A percentile compares a stretch with the other conserved stretches of the same genome.
phyloP scores from a whole-genome alignment of 306 rosid genomes.

The Erythrophleum fordii region DNA sequence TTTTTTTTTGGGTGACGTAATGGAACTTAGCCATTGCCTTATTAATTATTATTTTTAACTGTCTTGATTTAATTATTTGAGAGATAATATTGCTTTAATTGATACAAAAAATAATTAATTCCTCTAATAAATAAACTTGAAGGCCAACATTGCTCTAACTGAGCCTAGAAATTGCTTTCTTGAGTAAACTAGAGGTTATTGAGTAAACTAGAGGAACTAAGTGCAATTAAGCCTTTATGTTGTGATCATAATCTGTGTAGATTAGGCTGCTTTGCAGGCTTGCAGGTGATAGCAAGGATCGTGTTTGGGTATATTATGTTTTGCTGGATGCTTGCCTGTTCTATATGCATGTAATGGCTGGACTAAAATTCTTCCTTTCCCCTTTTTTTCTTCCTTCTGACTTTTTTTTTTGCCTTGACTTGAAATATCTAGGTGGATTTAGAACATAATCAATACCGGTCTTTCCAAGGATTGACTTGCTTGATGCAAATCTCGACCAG shows the following conservation, averaged over 20 bases:
- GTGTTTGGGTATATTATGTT: background rate
- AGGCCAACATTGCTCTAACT: too few relatives aligned
- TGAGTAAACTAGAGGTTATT: too few relatives aligned
- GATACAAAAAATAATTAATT: too few relatives aligned
- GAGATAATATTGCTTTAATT: too few relatives aligned
- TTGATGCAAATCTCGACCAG: conserved; percentile 97
- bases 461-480: conserved; percentile 97
- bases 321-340: conserved; percentile 9
- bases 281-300: background rate
- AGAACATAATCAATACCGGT: conserved; percentile 96
- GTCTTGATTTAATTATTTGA: too few relatives aligned
- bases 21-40: too few relatives aligned
- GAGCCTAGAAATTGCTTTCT: too few relatives aligned
- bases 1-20: too few relatives aligned
- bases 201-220: too few relatives aligned
- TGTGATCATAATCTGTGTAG: conserved; percentile 17
- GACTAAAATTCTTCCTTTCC: conserved; percentile 1
- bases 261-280: background rate
- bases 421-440: conserved; percentile 74
- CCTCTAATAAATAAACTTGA: too few relatives aligned
- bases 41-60: too few relatives aligned
- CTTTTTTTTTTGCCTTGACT: conserved; percentile 16
- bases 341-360: background rate
- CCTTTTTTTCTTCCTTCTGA: conserved; percentile 28
- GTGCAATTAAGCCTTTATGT: conserved; percentile 8